Base-by-base conservation (phyloP, 371 early-diverging fungal species). In the Paraphysoderma sedebokerense region DNA sequence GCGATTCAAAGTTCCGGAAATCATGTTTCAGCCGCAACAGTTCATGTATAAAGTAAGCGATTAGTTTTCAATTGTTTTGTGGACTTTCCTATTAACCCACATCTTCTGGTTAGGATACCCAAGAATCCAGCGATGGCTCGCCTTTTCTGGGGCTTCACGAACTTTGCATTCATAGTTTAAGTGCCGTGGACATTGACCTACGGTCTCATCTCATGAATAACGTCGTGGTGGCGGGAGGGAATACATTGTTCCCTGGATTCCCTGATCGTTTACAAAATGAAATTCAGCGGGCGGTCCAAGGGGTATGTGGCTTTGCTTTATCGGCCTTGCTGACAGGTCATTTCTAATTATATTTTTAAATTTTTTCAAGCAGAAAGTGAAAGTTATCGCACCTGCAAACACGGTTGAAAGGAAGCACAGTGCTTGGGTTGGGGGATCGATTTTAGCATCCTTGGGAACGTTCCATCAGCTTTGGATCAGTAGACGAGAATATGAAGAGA, bases 391-490 rank as follows among this genome's bases (percentile, higher is more conserved):
- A 3, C 73, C 87, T 4, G 79, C 74, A 44, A 77, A 71, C 33
- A 66, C 75, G 22, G 65, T 70, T 22, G 98, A 97, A 61, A 78
- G 92, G 38, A 81, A 77, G 55, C 87, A 82, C 53, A 81, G 87
- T 24, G 72, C 85, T 38, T 97, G 98, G 98, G 73, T 92, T 31
- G 98, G 98, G 40, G 96, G 96, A 2, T 95, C 96, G 2, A 89
- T 95, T 46, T 64, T 97, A 37, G 82, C 91, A 0, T 92, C 92
- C 1, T 58, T 93, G 49, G 89, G 89, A 46, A 87, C 89, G 0
- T 97, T 97, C 72, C 91, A 93, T 57, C 93, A 90, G 63, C 69
- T 97, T 48, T 95, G 96, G 96, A 79, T 97, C 15, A 85, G 91
- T 24, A 82, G 82, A 58, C 70, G 82, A 39, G 93, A 97, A 60